These are phyloP conservation scores for Castanospermum australe DNA, from an alignment of 306 rosid species.

Conservation along the genomic window DNA sequence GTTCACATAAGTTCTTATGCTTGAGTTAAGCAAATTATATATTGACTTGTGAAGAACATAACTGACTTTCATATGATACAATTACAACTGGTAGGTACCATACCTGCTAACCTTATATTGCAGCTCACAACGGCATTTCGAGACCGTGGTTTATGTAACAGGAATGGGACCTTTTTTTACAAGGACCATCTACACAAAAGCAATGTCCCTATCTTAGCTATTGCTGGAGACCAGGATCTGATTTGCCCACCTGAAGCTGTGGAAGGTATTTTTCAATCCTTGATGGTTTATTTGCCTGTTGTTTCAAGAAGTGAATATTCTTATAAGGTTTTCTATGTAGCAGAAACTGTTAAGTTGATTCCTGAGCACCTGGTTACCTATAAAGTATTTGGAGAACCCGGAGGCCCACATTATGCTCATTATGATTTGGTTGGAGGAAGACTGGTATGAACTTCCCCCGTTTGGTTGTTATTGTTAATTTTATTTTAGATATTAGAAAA, in stretches of 20 bases:
- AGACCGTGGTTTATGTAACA: constrained; percentile 76
- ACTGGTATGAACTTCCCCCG: constrained; percentile 49
- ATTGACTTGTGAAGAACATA: background rate
- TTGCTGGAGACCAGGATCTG: constrained; percentile 91
- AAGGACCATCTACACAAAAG: constrained; percentile 79
- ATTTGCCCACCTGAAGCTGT: constrained; percentile 99
- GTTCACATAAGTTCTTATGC: background rate
- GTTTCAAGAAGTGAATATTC: constrained; percentile 22
- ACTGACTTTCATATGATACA: constrained; percentile 17
- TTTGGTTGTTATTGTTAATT: constrained; percentile 16
- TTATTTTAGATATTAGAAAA: background rate
- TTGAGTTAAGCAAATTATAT: constrained; percentile 16
- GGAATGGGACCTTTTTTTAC: constrained; percentile 64
- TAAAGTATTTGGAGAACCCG: constrained; percentile 73
- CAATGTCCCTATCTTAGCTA: constrained; percentile 75
- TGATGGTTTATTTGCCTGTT: constrained; percentile 7
- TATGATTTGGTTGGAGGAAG: constrained; percentile 99
- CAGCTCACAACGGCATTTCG: constrained; percentile 96
- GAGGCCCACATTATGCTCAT: constrained; percentile 96
- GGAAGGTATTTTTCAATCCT: constrained; percentile 57
- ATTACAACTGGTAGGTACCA: constrained; percentile 66
- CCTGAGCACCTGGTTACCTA: constrained; percentile 80
- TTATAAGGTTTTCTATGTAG: constrained; percentile 26
- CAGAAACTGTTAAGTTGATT: constrained; percentile 79
- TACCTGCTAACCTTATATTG: constrained; percentile 87